Percentiles rank a stretch among this genome's conserved stretches.
Evolutionary conservation across 2,329 filamentous ascomycete genomes (phyloP).

Genomic region (Albophoma yamanashiensis): DNA sequence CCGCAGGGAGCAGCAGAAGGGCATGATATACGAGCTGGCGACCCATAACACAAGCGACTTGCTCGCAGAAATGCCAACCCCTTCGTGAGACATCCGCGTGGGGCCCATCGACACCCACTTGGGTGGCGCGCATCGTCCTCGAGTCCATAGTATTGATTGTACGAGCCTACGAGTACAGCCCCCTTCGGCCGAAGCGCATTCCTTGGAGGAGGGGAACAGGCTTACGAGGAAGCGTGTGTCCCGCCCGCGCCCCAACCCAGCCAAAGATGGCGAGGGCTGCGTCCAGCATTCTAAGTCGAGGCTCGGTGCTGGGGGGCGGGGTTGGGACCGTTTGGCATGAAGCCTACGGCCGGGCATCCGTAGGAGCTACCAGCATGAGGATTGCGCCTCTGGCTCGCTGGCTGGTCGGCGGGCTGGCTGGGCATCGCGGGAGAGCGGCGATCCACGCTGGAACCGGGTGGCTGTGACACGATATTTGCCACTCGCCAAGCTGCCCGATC

Average conservation of each 20-base stretch:
- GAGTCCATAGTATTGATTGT: slow-evolving; percentile 2
- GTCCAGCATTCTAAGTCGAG: slow-evolving; percentile 1
- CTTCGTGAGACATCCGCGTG: slow-evolving; percentile 3
- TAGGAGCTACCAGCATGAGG: background rate
- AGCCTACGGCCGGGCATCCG: background rate
- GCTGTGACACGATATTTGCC: background rate
- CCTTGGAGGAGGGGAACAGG: slow-evolving; percentile 3
- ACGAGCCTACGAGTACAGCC: background rate
- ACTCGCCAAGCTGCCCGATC: background rate
- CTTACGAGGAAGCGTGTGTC: background rate
- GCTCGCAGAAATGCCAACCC: background rate
- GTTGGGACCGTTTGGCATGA: background rate
- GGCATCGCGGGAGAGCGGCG: background rate
- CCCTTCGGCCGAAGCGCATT: slow-evolving; percentile 4
- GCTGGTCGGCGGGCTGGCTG: too few species aligned
- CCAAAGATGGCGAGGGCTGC: background rate
- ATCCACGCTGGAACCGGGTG: background rate
- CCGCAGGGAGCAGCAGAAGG: background rate
- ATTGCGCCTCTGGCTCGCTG: background rate
- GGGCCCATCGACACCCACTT: slow-evolving; percentile 5
- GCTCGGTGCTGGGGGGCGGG: background rate
- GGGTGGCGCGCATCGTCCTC: background rate
- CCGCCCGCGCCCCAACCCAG: background rate
- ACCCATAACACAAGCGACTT: background rate
- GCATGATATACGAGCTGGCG: background rate